Percentiles rank a stretch among this genome's conserved stretches.
Evolutionary conservation across 345 rosid species (phyloP).

Genomic region (Pelargonium nanum): DNA sequence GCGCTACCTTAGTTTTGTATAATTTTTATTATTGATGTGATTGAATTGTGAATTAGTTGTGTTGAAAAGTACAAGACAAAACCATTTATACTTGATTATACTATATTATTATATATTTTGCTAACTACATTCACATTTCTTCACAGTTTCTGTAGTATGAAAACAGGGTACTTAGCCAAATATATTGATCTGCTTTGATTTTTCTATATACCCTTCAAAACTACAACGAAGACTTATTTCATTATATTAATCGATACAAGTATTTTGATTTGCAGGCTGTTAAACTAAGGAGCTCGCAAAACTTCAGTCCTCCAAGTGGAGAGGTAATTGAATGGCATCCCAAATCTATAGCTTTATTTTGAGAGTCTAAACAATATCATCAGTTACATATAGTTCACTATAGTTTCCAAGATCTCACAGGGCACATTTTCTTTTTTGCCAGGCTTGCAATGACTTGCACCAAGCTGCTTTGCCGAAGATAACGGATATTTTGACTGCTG

Average conservation of each 20-base stretch:
- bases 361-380: not conserved
- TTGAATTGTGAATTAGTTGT: too few relatives aligned
- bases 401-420: too few relatives aligned
- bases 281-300: conserved; percentile 57
- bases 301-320: conserved; percentile 32
- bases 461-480: conserved; percentile 46
- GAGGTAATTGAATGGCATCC: conserved; percentile 24
- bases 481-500: conserved; percentile 39
- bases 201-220: too few relatives aligned
- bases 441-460: conserved; percentile 46
- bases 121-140: too few relatives aligned
- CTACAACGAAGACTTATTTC: not conserved
- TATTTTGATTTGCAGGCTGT: conserved; percentile 51
- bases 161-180: too few relatives aligned
- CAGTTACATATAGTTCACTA: not conserved
- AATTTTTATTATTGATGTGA: too few relatives aligned
- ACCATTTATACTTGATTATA: too few relatives aligned
- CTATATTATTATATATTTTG: too few relatives aligned
- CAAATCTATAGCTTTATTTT: not conserved
- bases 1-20: too few relatives aligned
- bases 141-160: too few relatives aligned
- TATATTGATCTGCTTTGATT: too few relatives aligned
- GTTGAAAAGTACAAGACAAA: too few relatives aligned
- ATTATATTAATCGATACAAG: not conserved
- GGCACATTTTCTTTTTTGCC: conserved; percentile 21